Conservation (phyloP, 495 filamentous ascomycete genomes). For the Clavariopsis aquatica region DNA sequence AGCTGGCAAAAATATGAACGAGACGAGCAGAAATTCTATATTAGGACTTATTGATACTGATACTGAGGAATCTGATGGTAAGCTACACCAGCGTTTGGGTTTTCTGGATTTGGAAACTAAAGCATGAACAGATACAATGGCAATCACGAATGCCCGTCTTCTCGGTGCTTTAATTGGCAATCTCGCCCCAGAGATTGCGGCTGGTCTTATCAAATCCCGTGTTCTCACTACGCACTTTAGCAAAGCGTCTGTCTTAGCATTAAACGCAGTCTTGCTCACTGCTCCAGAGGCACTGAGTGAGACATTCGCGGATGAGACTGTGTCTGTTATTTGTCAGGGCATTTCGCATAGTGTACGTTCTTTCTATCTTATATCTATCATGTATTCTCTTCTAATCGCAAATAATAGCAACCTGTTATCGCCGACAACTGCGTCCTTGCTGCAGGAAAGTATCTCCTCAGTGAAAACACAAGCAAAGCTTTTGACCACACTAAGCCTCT, state of each 20-base stretch:
- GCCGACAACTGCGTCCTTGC: conserved; percentile 89
- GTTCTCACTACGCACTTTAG: conserved; percentile 72
- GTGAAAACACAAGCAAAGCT: conserved; percentile 55
- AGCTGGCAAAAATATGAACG: conserved; percentile 91
- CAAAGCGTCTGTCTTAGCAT: conserved; percentile 69
- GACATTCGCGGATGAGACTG: conserved; percentile 67
- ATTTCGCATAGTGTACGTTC: conserved; percentile 53
- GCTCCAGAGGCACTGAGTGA: conserved; percentile 67
- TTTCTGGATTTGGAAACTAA: no score
- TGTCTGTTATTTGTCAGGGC: conserved; percentile 75
- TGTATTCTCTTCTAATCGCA: neutral
- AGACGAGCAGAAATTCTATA: conserved; percentile 77
- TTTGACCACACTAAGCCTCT: conserved; percentile 75
- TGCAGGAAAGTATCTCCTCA: conserved; percentile 90
- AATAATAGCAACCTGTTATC: conserved; percentile 65
- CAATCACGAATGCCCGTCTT: conserved; percentile 83
- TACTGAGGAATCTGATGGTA: conserved; percentile 64
- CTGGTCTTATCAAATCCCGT: conserved; percentile 73
- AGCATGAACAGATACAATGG: conserved; percentile 57
- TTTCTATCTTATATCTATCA: neutral
- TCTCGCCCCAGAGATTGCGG: conserved; percentile 65
- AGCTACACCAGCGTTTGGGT: no score
- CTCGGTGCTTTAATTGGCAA: conserved; percentile 87
- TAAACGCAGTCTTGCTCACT: conserved; percentile 86
- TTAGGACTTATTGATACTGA: conserved; percentile 86